These are phyloP conservation scores for Grosmannia clavigera DNA, from an alignment of 2,329 filamentous ascomycete genomes.

Conservation along the genomic window DNA sequence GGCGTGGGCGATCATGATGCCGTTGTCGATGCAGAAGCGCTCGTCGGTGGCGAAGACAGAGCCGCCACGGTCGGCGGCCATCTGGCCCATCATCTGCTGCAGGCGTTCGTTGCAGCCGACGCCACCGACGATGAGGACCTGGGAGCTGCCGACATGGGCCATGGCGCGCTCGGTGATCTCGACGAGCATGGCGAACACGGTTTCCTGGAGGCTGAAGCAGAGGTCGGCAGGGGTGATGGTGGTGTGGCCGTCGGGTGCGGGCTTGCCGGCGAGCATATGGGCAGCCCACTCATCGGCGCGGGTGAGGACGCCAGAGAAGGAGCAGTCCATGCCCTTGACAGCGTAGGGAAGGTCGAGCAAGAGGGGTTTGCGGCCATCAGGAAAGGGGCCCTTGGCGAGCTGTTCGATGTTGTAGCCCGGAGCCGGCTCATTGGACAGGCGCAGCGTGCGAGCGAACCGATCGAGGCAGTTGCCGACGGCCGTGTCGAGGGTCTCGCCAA, in stretches of 20 bases:
- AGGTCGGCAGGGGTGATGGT: conserved; percentile 76
- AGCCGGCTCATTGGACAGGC: conserved; percentile 89
- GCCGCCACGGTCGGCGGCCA: conserved; percentile 80
- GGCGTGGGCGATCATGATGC: conserved; percentile 98
- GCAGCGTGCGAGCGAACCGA: conserved; percentile 81
- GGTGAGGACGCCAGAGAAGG: conserved; percentile 84
- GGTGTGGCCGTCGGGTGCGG: conserved; percentile 35
- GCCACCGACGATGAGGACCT: conserved; percentile 90
- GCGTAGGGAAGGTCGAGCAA: conserved; percentile 86
- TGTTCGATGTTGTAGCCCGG: conserved; percentile 98
- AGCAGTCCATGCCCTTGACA: conserved; percentile 98
- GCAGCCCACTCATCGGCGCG: conserved; percentile 69
- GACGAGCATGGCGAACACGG: conserved; percentile 90
- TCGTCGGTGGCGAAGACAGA: conserved; percentile 93
- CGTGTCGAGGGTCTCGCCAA: conserved; percentile 94
- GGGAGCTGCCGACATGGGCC: conserved; percentile 84
- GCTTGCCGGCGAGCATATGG: conserved; percentile 40
- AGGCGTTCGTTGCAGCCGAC: conserved; percentile 90
- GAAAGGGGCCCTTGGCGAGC: conserved; percentile 45
- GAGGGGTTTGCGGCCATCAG: conserved; percentile 41
- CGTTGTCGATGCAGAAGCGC: conserved; percentile 96
- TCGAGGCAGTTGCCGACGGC: conserved; percentile 97
- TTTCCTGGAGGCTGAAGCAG: conserved; percentile 92
- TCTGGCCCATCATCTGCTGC: conserved; percentile 96
- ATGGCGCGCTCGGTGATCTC: conserved; percentile 98